phyloP scores from a whole-genome alignment of 2,329 filamentous ascomycete species.

The Drechslerella stenobrocha region DNA sequence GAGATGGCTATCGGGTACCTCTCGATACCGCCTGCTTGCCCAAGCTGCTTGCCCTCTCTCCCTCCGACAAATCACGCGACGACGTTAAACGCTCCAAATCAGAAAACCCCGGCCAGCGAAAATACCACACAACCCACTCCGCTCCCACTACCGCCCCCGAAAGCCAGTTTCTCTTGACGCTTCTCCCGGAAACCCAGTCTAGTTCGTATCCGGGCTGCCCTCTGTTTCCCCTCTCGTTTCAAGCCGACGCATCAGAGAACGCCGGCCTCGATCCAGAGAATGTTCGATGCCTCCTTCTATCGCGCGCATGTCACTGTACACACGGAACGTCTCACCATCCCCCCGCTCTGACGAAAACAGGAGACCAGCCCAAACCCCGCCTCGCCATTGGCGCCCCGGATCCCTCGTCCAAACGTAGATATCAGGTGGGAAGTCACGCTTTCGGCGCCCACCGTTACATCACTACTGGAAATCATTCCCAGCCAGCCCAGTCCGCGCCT shows the following conservation, averaged over 20 bases:
- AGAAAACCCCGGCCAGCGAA: conserved; percentile 35
- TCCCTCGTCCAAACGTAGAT: conserved; percentile 6
- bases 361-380: conserved; percentile 19
- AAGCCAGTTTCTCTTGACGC: no score
- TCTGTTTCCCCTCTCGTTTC: conserved; percentile 1
- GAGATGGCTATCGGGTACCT: conserved; percentile 43
- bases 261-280: background rate
- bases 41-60: background rate
- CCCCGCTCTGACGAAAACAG: background rate
- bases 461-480: conserved; percentile 8
- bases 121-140: conserved; percentile 49
- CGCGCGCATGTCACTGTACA: conserved; percentile 2
- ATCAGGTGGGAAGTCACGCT: conserved; percentile 10
- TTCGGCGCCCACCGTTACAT: conserved; percentile 12
- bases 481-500: conserved; percentile 14
- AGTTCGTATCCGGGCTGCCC: background rate
- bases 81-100: conserved; percentile 46
- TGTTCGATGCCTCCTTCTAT: background rate
- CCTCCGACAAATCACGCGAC: conserved; percentile 47
- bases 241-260: no score
- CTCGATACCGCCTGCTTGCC: conserved; percentile 8
- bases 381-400: conserved; percentile 39
- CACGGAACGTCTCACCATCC: conserved; percentile 42
- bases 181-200: background rate
- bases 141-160: no score